Evolutionary conservation across 1,284 basidiomycete genomes (phyloP), one percentile per base, ranked within the genome.

Genomic region (Trametes polyzona): DNA sequence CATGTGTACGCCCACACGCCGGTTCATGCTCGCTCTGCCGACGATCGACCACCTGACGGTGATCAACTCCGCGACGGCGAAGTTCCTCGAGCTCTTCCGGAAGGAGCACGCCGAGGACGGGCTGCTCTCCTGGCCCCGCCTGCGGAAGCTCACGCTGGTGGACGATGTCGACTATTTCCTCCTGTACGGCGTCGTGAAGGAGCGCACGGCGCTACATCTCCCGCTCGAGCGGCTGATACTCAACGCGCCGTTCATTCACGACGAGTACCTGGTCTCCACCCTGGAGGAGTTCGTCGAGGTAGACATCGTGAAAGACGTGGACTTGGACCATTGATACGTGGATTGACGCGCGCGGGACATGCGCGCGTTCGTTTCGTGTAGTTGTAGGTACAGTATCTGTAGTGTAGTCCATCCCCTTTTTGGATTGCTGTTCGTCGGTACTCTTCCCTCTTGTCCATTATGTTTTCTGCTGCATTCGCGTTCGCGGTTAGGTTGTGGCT

Each of bases 1-100:
- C 19, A 69, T 65, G 47, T 64, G 64, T 43, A 55, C 58, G 21
- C 66, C 63, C 12, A 63, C 64, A 19, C 52, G 53, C 26, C 56
- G 59, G 19, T 68, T 69, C 58, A 64, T 65, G n/a, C 57, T 62
- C 46, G 68, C 65, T 17, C 58, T 69, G 27, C 58, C 68, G 43
- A 64, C 59, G 37, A 64, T 69, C 59, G 57, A 57, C 17, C 57
- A 64, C 42, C 59, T 69, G 17, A 65, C 65, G 17, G 62, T 69
- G 37, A 64, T 69, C 57, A 67, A 69, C 59, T 66, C 65, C 5
- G 63, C 58, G 35, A 65, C 66, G 27, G 57, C 62, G 16, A 66
- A 62, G 43, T 69, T 68, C 62, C 52, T 69, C 35, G 62, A 65
- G 57, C 56, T 69, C 26, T 60, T 69, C 47, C 62, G 64, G 33